A percentile compares a stretch with the other conserved stretches of the same genome.
Conservation (phyloP, 495 filamentous ascomycete species). For the Penicillium maclennaniae region DNA sequence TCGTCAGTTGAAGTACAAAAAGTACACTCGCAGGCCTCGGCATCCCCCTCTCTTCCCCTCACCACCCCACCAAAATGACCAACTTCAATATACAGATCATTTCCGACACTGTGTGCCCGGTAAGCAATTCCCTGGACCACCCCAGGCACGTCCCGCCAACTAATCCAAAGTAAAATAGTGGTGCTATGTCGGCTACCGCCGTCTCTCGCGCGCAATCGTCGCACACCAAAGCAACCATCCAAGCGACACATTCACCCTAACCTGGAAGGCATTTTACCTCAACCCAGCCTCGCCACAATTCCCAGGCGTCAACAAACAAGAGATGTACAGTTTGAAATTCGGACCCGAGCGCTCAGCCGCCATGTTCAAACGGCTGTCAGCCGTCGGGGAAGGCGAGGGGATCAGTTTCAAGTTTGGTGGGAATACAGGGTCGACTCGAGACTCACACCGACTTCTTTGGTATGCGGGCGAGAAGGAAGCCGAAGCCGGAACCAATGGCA, state of each 20-base stretch:
- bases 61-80: constrained; percentile 53
- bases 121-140: constrained; percentile 26
- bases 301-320: constrained; percentile 53
- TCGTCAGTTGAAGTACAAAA: neutral
- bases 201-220: constrained; percentile 65
- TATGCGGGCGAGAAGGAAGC: constrained; percentile 56
- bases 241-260: constrained; percentile 64
- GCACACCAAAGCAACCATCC: constrained; percentile 58
- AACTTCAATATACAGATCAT: constrained; percentile 73
- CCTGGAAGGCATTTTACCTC: constrained; percentile 78
- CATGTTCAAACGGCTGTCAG: constrained; percentile 55
- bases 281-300: constrained; percentile 58
- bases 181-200: constrained; percentile 83
- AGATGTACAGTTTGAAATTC: constrained; percentile 54
- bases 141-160: constrained; percentile 4
- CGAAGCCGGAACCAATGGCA: constrained; percentile 27
- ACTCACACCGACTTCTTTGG: constrained; percentile 72
- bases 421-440: constrained; percentile 70
- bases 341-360: constrained; percentile 53
- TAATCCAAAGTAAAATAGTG: constrained; percentile 29
- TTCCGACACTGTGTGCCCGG: constrained; percentile 74
- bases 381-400: constrained; percentile 57
- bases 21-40: neutral
- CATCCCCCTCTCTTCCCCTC: neutral
- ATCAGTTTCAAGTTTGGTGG: constrained; percentile 72